phyloP scores from a whole-genome alignment of 768 basidiomycete species.

The Pleurotus salmoneostramineus region DNA sequence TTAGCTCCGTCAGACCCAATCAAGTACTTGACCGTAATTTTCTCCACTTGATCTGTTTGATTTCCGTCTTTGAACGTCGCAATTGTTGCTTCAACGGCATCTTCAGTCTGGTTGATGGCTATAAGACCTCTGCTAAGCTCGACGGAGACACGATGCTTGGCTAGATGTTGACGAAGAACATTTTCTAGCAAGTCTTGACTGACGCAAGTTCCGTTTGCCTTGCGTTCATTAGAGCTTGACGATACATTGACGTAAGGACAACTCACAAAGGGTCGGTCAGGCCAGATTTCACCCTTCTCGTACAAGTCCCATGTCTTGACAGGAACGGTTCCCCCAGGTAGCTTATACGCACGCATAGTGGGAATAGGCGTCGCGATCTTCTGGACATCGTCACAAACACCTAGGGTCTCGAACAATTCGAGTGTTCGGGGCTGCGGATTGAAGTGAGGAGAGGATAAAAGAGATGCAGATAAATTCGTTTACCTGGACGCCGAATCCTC shows the following conservation, averaged over 20 bases:
- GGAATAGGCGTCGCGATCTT: constrained; percentile 15
- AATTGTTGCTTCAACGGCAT: constrained; percentile 13
- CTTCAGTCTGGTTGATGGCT: constrained; percentile 11
- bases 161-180: constrained; percentile 15
- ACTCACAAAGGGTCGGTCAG: constrained; percentile 17
- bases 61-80: constrained; percentile 9
- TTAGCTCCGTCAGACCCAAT: constrained; percentile 18
- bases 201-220: constrained; percentile 16
- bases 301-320: constrained; percentile 22
- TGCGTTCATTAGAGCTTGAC: neutral
- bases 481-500: constrained; percentile 19
- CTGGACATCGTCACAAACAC: constrained; percentile 15
- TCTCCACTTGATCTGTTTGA: constrained; percentile 10
- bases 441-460: neutral
- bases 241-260: too few species aligned
- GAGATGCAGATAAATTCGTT: neutral
- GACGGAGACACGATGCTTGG: constrained; percentile 12
- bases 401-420: constrained; percentile 18
- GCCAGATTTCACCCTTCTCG: constrained; percentile 14
- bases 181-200: constrained; percentile 14
- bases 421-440: constrained; percentile 18
- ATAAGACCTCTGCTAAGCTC: constrained; percentile 15
- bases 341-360: constrained; percentile 22
- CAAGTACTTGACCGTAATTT: constrained; percentile 11
- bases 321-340: constrained; percentile 19